Percentiles rank a stretch among this genome's conserved stretches.
Conservation (phyloP, 805 yeast species). For the Zygosaccharomyces pseudorouxii region DNA sequence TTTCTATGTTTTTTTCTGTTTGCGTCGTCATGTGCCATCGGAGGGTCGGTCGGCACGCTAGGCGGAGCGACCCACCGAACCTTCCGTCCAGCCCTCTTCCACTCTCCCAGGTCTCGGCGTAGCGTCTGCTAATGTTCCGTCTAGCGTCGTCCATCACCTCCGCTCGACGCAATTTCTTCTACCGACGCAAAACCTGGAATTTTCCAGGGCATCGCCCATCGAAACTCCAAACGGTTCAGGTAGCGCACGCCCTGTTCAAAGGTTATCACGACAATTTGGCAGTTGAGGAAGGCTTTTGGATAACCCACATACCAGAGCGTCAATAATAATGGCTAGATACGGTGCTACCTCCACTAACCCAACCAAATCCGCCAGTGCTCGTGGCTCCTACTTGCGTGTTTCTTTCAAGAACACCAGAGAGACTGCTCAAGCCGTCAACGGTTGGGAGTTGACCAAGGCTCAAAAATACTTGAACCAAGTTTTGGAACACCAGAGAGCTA, state of each 20-base stretch:
- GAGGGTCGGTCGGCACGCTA: too few relatives aligned
- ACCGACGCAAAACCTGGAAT: constrained; percentile 4
- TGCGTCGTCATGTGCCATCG: too few relatives aligned
- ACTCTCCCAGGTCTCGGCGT: neutral
- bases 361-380: constrained; percentile 98
- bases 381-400: constrained; percentile 98
- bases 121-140: neutral
- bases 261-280: neutral
- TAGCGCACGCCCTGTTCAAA: constrained; percentile 1
- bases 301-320: constrained; percentile 4
- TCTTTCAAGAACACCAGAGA: constrained; percentile 99
- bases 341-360: constrained; percentile 99
- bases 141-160: neutral
- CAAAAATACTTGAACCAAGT: constrained; percentile 94
- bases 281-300: neutral
- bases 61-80: neutral
- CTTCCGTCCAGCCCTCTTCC: neutral
- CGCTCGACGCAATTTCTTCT: neutral
- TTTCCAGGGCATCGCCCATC: constrained; percentile 5
- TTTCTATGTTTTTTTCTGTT: too few relatives aligned
- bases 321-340: constrained; percentile 90
- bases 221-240: constrained; percentile 7
- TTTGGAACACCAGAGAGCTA: constrained; percentile 97
- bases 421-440: constrained; percentile 96
- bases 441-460: constrained; percentile 97